A percentile compares a stretch with the other conserved stretches of the same genome.
Conservation (phyloP, 169 alveolate genomes). For the Plasmodium falciparum region DNA sequence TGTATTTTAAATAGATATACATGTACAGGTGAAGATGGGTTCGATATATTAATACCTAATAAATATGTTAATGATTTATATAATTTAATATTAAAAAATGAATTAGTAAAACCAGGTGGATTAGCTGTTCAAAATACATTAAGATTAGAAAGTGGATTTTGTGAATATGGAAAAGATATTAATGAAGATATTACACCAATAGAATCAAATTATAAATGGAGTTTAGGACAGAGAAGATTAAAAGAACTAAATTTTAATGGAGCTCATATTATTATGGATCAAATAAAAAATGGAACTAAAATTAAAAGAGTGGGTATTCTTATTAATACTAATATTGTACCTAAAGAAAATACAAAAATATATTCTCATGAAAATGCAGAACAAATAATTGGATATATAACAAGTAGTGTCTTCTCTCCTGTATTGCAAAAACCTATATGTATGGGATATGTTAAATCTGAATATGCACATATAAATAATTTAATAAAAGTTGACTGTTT, state of each 20-base stretch:
- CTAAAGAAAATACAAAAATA: conserved; percentile 70
- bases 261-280: conserved; percentile 64
- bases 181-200: conserved; percentile 71
- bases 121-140: conserved; percentile 68
- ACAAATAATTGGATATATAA: conserved; percentile 67
- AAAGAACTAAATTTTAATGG: conserved; percentile 76
- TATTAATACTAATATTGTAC: conserved; percentile 52
- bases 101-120: conserved; percentile 77
- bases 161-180: conserved; percentile 76
- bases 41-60: conserved; percentile 66
- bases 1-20: conserved; percentile 66
- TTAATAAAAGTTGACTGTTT: conserved; percentile 32
- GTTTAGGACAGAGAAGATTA: conserved; percentile 63
- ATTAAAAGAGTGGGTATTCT: conserved; percentile 63
- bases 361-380: conserved; percentile 32
- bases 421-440: conserved; percentile 71
- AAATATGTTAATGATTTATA: conserved; percentile 39
- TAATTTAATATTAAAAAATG: conserved; percentile 38
- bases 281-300: conserved; percentile 68
- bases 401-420: conserved; percentile 73
- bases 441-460: conserved; percentile 69
- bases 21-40: conserved; percentile 79
- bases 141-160: conserved; percentile 77
- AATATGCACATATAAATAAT: conserved; percentile 19
- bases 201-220: conserved; percentile 76